Conservation (phyloP, 345 rosid species). For the Anacardium occidentale region DNA sequence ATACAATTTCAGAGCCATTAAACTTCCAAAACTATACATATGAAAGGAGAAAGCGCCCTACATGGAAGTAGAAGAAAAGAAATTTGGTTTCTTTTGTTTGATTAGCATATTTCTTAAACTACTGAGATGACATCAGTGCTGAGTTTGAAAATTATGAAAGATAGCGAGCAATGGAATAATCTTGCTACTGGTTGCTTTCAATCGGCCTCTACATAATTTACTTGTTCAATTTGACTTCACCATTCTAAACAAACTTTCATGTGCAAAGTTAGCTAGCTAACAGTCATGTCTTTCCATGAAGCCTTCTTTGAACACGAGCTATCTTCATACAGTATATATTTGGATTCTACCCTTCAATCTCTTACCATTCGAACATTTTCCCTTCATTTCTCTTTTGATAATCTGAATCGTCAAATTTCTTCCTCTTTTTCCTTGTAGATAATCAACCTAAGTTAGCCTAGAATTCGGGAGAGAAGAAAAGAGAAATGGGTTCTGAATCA, state of each 20-base stretch:
- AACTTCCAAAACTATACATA: too few species aligned
- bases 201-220: neutral
- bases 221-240: neutral
- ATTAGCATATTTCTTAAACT: too few species aligned
- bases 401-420: neutral
- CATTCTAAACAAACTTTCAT: neutral
- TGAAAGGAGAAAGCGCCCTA: too few species aligned
- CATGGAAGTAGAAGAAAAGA: too few species aligned
- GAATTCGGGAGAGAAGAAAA: neutral
- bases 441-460: neutral
- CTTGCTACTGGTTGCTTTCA: neutral
- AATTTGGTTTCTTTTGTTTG: too few species aligned
- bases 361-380: neutral
- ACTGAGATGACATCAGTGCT: neutral
- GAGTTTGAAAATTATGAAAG: neutral
- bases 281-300: neutral
- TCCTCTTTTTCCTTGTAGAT: neutral
- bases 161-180: neutral
- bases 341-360: neutral
- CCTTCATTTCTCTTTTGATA: neutral
- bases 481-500: slow-evolving; percentile 35
- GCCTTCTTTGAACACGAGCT: neutral
- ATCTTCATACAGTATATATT: neutral
- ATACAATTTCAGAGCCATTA: too few species aligned
- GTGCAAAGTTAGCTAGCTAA: neutral